A percentile compares a stretch with the other conserved stretches of the same genome.
Conservation (phyloP, 129 eudicot species). For the Erigeron canadensis region DNA sequence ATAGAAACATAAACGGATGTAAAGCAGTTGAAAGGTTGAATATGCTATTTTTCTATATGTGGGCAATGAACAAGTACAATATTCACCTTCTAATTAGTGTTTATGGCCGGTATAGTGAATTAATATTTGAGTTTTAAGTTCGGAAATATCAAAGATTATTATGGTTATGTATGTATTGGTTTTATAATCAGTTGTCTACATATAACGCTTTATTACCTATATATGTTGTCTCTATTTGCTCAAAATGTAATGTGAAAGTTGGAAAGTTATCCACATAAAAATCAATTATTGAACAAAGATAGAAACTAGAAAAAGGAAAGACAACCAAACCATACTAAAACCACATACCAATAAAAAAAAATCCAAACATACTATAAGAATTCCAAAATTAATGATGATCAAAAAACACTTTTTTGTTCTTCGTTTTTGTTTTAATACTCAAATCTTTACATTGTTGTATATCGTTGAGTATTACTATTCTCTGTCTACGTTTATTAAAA, state of each 20-base stretch:
- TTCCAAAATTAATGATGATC: not conserved
- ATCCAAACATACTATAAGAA: not conserved
- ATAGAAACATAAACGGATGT: not conserved
- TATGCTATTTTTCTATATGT: not conserved
- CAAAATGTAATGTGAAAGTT: not conserved
- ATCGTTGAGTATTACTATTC: too few species aligned
- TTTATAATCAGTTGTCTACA: not conserved
- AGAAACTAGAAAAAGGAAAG: not conserved
- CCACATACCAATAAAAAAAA: not conserved
- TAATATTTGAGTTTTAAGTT: not conserved
- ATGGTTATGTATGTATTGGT: not conserved
- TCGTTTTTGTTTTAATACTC: too few species aligned
- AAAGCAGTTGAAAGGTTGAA: not conserved
- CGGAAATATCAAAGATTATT: constrained; percentile 5
- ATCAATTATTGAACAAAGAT: not conserved
- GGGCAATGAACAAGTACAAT: not conserved
- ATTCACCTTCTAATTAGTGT: not conserved
- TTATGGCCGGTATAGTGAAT: constrained; percentile 6
- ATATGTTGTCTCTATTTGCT: constrained; percentile 2
- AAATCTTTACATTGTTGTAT: too few species aligned
- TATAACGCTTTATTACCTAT: not conserved
- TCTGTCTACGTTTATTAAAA: too few species aligned
- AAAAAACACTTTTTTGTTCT: too few species aligned
- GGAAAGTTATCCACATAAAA: not conserved
- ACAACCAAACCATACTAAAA: not conserved